Evolutionary conservation across 495 filamentous ascomycete species (phyloP).

Genomic region (Viridothelium virens): DNA sequence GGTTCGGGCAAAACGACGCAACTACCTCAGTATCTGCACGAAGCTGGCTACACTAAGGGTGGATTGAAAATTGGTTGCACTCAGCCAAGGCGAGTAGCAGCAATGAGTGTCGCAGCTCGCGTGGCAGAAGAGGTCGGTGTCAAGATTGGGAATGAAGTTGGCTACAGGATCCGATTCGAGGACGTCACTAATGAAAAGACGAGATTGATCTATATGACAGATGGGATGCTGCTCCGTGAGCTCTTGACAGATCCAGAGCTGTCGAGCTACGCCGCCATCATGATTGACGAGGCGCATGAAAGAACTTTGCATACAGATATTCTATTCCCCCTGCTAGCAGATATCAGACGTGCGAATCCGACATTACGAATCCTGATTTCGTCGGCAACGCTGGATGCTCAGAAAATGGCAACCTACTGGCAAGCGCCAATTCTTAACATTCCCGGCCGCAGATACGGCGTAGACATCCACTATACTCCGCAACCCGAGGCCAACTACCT

Average conservation of each 20-base stretch:
- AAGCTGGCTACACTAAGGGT: constrained; percentile 37
- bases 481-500: constrained; percentile 94
- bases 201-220: constrained; percentile 93
- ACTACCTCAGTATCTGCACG: constrained; percentile 36
- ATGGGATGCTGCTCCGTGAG: constrained; percentile 91
- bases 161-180: constrained; percentile 94
- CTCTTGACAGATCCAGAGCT: constrained; percentile 85
- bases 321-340: constrained; percentile 82
- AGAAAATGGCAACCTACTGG: constrained; percentile 88
- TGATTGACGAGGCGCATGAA: constrained; percentile 98
- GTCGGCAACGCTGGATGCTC: constrained; percentile 89
- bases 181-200: constrained; percentile 91
- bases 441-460: constrained; percentile 80
- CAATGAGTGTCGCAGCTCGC: constrained; percentile 90
- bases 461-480: constrained; percentile 87
- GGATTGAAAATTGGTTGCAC: constrained; percentile 66
- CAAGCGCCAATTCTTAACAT: constrained; percentile 95
- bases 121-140: constrained; percentile 93
- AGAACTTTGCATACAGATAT: constrained; percentile 88
- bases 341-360: constrained; percentile 75
- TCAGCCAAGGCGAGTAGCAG: constrained; percentile 91
- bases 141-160: constrained; percentile 85
- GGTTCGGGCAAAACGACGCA: constrained; percentile 40
- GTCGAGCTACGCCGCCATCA: constrained; percentile 75
- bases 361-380: constrained; percentile 91